These are phyloP conservation scores for Aspergillus leporis DNA, from an alignment of 495 filamentous ascomycete species.

Conservation along the genomic window DNA sequence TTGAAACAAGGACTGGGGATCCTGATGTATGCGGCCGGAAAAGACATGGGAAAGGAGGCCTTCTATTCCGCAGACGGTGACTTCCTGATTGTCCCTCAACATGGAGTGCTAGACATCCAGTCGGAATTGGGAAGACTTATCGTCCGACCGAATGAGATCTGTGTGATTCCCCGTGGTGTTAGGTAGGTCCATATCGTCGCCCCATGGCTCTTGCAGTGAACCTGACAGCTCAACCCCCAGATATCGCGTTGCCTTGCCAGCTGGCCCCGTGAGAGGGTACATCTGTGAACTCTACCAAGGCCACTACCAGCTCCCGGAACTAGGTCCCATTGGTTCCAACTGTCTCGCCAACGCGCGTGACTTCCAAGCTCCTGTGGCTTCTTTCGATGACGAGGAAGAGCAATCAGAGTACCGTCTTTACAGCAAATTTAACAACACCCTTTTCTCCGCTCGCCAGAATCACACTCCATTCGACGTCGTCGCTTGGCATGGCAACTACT, in stretches of 20 bases:
- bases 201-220: not conserved
- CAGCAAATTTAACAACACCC: constrained; percentile 76
- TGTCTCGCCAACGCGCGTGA: constrained; percentile 85
- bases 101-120: constrained; percentile 81
- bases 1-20: constrained; percentile 81
- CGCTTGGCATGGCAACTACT: constrained; percentile 76
- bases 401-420: constrained; percentile 57
- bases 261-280: constrained; percentile 74
- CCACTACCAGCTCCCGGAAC: constrained; percentile 81
- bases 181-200: constrained; percentile 26
- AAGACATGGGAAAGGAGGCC: constrained; percentile 73
- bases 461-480: constrained; percentile 84
- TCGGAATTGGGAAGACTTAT: constrained; percentile 81
- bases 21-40: constrained; percentile 78
- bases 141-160: constrained; percentile 87
- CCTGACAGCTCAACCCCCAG: constrained; percentile 28
- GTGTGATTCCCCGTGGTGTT: constrained; percentile 82
- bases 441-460: constrained; percentile 70
- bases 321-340: constrained; percentile 87
- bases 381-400: constrained; percentile 63
- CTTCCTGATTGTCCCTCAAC: constrained; percentile 80
- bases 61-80: constrained; percentile 94
- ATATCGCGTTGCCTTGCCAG: constrained; percentile 69
- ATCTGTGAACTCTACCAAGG: constrained; percentile 85
- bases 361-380: constrained; percentile 81